Evolutionary conservation across 2,329 filamentous ascomycete species (phyloP).

Genomic region (Zymoseptoria passerinii): DNA sequence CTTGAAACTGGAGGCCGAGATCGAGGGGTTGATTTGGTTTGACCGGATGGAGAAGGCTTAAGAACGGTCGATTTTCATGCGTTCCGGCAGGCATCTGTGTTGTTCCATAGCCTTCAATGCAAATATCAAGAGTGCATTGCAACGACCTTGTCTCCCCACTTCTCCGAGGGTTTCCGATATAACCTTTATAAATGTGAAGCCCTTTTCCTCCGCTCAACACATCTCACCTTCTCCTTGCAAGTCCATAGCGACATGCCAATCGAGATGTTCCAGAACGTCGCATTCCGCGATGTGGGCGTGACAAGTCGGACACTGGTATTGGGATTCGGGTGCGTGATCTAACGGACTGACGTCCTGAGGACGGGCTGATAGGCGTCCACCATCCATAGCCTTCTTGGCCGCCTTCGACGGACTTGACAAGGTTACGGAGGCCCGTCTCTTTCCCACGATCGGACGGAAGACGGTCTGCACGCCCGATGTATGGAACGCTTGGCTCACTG

Average conservation of each 20-base stretch:
- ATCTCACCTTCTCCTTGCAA: not conserved
- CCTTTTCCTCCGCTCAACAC: not conserved
- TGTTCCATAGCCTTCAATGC: not conserved
- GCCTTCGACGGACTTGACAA: not conserved
- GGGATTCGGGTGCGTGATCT: not conserved
- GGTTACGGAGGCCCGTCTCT: not conserved
- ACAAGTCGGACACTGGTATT: not conserved
- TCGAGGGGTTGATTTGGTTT: constrained; percentile 24
- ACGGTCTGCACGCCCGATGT: not conserved
- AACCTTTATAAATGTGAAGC: not conserved
- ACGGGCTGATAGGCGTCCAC: not conserved
- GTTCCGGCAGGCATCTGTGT: not conserved
- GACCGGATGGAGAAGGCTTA: constrained; percentile 17
- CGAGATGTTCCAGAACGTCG: not conserved
- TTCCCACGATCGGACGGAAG: not conserved
- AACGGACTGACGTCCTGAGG: too few relatives aligned
- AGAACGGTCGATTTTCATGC: not conserved
- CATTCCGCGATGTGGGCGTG: not conserved
- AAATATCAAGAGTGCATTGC: not conserved
- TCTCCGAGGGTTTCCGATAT: not conserved
- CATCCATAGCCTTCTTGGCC: not conserved
- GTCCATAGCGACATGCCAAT: not conserved
- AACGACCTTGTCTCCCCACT: not conserved
- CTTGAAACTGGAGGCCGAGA: constrained; percentile 16
- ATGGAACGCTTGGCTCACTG: too few relatives aligned